Evolutionary conservation across 2,329 filamentous ascomycete genomes (phyloP).

Genomic region (Aspergillus jensenii): DNA sequence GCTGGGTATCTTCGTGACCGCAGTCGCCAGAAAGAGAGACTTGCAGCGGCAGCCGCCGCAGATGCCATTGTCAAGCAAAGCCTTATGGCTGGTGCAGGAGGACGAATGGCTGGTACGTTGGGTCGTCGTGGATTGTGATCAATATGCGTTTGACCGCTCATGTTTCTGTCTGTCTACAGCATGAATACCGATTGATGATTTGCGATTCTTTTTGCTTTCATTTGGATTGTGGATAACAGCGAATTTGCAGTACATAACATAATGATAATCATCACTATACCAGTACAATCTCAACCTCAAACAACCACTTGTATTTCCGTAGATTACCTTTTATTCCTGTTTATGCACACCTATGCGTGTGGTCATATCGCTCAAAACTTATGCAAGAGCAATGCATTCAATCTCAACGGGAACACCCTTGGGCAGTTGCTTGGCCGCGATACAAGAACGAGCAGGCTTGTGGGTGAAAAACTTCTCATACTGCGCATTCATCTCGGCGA

Average conservation of each 20-base stretch:
- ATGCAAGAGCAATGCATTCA: conserved; percentile 61
- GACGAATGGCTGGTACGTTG: conserved; percentile 51
- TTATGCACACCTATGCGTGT: not conserved
- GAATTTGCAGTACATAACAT: not conserved
- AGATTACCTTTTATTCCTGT: not conserved
- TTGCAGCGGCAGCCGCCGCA: conserved; percentile 85
- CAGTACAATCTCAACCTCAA: not conserved
- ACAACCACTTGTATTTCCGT: not conserved
- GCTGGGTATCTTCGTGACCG: conserved; percentile 83
- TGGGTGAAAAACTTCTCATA: conserved; percentile 70
- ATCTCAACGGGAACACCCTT: conserved; percentile 66
- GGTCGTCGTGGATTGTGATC: conserved; percentile 27
- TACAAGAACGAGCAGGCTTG: conserved; percentile 63
- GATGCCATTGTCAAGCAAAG: conserved; percentile 95
- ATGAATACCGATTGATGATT: conserved; percentile 6
- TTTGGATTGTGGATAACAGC: conserved; percentile 1
- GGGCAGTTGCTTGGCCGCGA: conserved; percentile 63
- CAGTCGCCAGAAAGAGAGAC: conserved; percentile 88
- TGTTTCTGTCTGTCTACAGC: conserved; percentile 5
- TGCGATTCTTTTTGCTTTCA: not conserved
- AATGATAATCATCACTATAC: conserved; percentile 4
- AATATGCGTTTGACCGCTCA: conserved; percentile 1
- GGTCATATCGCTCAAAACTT: conserved; percentile 13
- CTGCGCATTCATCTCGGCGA: conserved; percentile 74
- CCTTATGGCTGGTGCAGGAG: conserved; percentile 61